Base-by-base conservation (phyloP, 2,329 filamentous ascomycete species). In the Endoconidiophora laricicola region DNA sequence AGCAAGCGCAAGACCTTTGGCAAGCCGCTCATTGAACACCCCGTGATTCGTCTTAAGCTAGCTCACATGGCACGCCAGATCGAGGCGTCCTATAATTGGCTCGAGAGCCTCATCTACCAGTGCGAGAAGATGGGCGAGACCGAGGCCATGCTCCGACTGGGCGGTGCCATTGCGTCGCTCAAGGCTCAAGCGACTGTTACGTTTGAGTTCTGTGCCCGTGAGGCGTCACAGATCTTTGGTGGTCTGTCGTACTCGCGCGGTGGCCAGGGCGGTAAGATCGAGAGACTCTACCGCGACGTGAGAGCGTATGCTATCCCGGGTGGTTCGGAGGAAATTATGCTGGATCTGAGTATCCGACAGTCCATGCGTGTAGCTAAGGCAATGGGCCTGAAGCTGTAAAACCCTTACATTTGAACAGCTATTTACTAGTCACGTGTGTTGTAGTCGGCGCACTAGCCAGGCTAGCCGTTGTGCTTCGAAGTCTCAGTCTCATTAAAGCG, bases 41-140 rank as follows among this genome's bases (percentile, higher is more conserved):
- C 90, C 3, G 91, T 96, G 59, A 96, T 96, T 66, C 86, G 91
- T 9, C 79, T 95, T 69, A 96, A 96, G 72, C 82, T 98, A 41
- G 91, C 91, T 2, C 85, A 96, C 67, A 98, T 98, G 91, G 90
- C 87, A 2, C 81, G 91, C 52, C 91, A 96, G 69, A 94, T 96
- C 64, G 91, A 98, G 68, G 87, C 91, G 22, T 85, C 81, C n/a
- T 91, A 91, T 70, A 84, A 83, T 67, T 98, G 91, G 91, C 77
- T 96, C 52, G 91, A 98, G 73, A 93, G 86, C 64, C 70, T 96
- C 55, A 81, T 96, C 65, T 95, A 79, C 72, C 91, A 98, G 68
- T 91, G 86, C 69, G 70, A 87, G 67, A 79, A 79, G 67, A 96
- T 96, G 90, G 79, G 79, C 55, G 87, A 96, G 64, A 87, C 82